A percentile compares a stretch with the other conserved stretches of the same genome.
Conservation (phyloP, 2,329 filamentous ascomycete genomes). For the Diaporthe citri region DNA sequence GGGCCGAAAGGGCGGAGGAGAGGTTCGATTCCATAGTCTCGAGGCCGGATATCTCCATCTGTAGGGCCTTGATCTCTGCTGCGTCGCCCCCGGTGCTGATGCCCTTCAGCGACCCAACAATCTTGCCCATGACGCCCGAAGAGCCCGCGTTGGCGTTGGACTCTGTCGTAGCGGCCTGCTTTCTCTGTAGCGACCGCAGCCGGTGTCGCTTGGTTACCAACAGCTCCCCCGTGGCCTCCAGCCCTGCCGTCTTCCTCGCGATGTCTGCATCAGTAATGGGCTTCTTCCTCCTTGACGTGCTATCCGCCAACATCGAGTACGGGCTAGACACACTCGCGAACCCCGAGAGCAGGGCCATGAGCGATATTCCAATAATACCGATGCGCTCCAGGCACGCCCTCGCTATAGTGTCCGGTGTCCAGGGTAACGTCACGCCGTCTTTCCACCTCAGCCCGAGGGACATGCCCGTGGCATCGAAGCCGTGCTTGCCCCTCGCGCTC, state of each 20-base stretch:
- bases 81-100: conserved; percentile 74
- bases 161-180: conserved; percentile 52
- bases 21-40: conserved; percentile 84
- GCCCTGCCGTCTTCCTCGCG: conserved; percentile 80
- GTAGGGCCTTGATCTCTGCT: conserved; percentile 71
- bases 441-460: conserved; percentile 44
- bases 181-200: conserved; percentile 77
- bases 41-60: conserved; percentile 83
- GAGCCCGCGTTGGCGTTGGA: conserved; percentile 50
- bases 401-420: conserved; percentile 53
- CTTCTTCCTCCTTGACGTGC: conserved; percentile 61
- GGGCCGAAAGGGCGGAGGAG: conserved; percentile 71
- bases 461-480: conserved; percentile 50
- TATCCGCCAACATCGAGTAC: conserved; percentile 84
- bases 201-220: conserved; percentile 80
- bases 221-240: conserved; percentile 85
- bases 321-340: conserved; percentile 90
- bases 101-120: conserved; percentile 70
- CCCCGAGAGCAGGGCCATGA: conserved; percentile 90
- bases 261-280: conserved; percentile 81
- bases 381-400: conserved; percentile 75
- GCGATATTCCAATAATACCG: conserved; percentile 85
- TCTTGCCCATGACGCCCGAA: conserved; percentile 77
- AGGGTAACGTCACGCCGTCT: conserved; percentile 37
- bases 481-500: conserved; percentile 43